Percentiles rank a stretch among this genome's conserved stretches.
Evolutionary conservation across 106 monocot species (phyloP).

Genomic region (Apostasia shenzhenica): DNA sequence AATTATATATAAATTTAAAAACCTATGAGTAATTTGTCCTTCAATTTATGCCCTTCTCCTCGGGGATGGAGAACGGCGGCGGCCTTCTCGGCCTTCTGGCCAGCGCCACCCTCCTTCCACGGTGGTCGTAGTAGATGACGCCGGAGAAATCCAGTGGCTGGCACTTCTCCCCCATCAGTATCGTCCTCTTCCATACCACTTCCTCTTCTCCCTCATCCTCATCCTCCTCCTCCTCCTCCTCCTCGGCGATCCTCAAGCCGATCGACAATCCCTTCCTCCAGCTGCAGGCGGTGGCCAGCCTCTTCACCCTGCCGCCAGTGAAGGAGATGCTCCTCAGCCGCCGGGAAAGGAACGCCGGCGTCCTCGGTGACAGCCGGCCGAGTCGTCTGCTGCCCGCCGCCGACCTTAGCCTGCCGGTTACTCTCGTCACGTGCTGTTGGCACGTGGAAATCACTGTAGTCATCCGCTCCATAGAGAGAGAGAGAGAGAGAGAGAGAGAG

Average conservation of each 20-base stretch:
- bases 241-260: neutral
- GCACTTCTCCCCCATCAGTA: constrained; percentile 17
- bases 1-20: too few species aligned
- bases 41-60: neutral
- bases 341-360: neutral
- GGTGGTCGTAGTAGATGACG: constrained; percentile 3
- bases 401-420: neutral
- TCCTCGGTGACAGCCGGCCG: neutral
- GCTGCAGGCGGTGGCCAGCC: neutral
- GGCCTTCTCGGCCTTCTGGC: neutral
- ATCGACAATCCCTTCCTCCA: neutral
- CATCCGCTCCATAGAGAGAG: neutral
- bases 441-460: neutral
- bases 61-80: neutral
- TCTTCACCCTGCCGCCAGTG: neutral
- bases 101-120: neutral
- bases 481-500: too few species aligned
- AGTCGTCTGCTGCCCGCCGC: neutral
- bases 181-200: constrained; percentile 7
- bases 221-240: neutral
- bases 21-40: too few species aligned
- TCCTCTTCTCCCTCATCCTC: neutral
- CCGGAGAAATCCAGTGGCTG: constrained; percentile 14
- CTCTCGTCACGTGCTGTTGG: neutral
- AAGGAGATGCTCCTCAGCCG: neutral